Percentiles rank a stretch among this genome's conserved stretches.
Evolutionary conservation across 768 basidiomycete genomes (phyloP).

Genomic region (Nidularia pulvinata): DNA sequence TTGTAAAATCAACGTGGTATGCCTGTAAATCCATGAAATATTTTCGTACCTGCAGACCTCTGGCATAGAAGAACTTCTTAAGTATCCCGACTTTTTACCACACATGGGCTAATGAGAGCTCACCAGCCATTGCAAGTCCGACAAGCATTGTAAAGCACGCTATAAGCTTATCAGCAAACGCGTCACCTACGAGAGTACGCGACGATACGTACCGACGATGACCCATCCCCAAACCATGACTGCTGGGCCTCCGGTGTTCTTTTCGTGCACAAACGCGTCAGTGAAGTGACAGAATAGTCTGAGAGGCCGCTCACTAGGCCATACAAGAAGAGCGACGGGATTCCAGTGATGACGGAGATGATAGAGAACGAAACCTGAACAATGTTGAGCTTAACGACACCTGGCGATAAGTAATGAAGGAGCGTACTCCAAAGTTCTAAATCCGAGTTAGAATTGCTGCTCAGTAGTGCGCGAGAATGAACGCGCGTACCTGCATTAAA

Average conservation of each 20-base stretch:
- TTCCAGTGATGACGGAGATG: conserved; percentile 74
- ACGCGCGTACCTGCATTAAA: conserved; percentile 50
- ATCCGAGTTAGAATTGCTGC: conserved; percentile 6
- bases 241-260: conserved; percentile 76
- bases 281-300: background rate
- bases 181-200: background rate
- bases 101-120: conserved; percentile 6
- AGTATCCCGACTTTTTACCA: too few species aligned
- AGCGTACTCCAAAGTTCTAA: conserved; percentile 64
- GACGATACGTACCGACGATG: conserved; percentile 46
- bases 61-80: conserved; percentile 10
- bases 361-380: conserved; percentile 65
- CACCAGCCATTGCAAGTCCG: conserved; percentile 76
- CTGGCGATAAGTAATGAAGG: too few species aligned
- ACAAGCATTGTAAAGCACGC: conserved; percentile 72
- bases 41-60: conserved; percentile 45
- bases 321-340: conserved; percentile 68
- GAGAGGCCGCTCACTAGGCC: conserved; percentile 48
- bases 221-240: conserved; percentile 82
- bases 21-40: too few species aligned
- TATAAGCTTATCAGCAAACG: conserved; percentile 12
- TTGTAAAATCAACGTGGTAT: conserved; percentile 1
- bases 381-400: background rate
- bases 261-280: background rate
- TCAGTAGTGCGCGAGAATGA: background rate